Conservation (phyloP, 228 moss, liverwort and hornwort genomes). For the Sphagnum magellanicum region DNA sequence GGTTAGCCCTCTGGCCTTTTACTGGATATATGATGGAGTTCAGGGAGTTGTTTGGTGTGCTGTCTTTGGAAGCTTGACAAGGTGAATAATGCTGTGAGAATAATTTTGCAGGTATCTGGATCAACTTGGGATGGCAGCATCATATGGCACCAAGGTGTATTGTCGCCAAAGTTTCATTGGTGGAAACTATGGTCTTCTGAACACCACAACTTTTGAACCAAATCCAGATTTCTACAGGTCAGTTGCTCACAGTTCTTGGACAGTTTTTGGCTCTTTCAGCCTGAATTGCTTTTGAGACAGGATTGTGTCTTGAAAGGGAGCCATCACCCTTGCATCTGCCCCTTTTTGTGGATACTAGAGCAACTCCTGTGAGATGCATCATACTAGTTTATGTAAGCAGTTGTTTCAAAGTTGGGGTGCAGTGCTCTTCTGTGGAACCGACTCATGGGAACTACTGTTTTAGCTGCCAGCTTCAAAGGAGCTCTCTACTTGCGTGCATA, state of each 20-base stretch:
- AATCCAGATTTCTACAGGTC: conserved; percentile 63
- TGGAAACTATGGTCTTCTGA: conserved; percentile 50
- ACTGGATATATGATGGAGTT: no score
- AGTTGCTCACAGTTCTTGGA: neutral
- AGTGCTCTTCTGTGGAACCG: conserved; percentile 49
- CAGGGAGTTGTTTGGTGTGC: no score
- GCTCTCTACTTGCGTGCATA: conserved; percentile 30
- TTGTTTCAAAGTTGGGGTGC: neutral
- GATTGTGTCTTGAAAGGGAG: no score
- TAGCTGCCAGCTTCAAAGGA: conserved; percentile 1
- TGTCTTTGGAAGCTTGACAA: no score
- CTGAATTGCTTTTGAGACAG: no score
- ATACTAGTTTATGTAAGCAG: no score
- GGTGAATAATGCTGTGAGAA: no score
- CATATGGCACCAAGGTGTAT: conserved; percentile 39
- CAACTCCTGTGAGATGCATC: no score
- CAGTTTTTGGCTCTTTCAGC: no score
- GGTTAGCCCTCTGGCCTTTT: no score
- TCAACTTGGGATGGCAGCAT: conserved; percentile 50
- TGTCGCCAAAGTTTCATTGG: conserved; percentile 55
- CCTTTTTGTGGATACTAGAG: no score
- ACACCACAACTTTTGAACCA: conserved; percentile 25
- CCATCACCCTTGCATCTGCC: no score
- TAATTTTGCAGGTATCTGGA: conserved; percentile 38
- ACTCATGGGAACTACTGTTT: conserved; percentile 39